Conservation (phyloP, 2,329 filamentous ascomycete genomes). For the Pseudogymnoascus destructans region DNA sequence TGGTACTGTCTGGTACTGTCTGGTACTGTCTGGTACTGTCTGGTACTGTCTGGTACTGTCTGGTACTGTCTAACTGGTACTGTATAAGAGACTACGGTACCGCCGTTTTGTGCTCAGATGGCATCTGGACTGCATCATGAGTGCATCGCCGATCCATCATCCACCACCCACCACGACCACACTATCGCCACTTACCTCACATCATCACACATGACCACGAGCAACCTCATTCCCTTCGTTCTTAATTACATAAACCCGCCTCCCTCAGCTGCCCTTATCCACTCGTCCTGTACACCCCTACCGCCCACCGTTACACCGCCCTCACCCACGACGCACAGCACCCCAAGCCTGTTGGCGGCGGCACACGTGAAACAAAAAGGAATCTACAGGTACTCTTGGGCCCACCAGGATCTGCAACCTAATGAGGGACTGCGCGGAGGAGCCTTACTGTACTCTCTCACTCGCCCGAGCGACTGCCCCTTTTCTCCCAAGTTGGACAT, state of each 20-base stretch:
- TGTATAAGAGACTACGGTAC: too few species aligned
- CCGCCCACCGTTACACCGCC: neutral
- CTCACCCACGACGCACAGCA: neutral
- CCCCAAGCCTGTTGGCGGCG: neutral
- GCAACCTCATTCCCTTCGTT: neutral
- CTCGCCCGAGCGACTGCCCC: conserved; percentile 7
- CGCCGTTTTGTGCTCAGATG: too few species aligned
- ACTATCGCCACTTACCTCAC: conserved; percentile 8
- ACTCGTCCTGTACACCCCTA: neutral
- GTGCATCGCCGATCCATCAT: too few species aligned
- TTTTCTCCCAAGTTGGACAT: neutral
- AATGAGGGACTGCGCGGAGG: conserved; percentile 2
- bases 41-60: too few species aligned
- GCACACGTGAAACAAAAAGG: conserved; percentile 3
- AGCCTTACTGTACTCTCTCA: conserved; percentile 5
- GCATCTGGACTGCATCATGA: too few species aligned
- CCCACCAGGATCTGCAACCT: conserved; percentile 4
- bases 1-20: too few species aligned
- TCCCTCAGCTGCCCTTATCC: neutral
- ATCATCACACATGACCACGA: neutral
- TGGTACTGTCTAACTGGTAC: too few species aligned
- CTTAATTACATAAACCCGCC: neutral
- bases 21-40: too few species aligned
- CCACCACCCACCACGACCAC: neutral
- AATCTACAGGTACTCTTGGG: too few species aligned